Conservation (phyloP, 2,329 filamentous ascomycete species). For the Microcyclospora pomicola region DNA sequence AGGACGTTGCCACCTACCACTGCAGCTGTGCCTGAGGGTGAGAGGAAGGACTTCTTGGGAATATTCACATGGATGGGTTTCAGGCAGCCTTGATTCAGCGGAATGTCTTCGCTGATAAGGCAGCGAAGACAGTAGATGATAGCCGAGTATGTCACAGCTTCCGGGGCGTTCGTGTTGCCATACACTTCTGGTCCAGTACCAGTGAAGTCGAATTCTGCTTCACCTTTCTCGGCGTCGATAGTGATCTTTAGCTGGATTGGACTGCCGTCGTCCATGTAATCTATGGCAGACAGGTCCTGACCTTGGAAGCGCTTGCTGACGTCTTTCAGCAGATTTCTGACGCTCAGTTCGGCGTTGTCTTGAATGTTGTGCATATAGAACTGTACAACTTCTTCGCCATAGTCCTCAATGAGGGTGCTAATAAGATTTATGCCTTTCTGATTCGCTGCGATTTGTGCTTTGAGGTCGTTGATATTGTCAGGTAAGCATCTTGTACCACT, state of each 20-base stretch:
- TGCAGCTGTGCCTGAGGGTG: conserved; percentile 60
- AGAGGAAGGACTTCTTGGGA: conserved; percentile 58
- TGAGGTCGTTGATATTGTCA: conserved; percentile 76
- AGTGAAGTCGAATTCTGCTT: conserved; percentile 64
- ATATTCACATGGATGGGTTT: conserved; percentile 63
- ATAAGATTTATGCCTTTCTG: conserved; percentile 75
- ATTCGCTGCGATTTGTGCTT: conserved; percentile 77
- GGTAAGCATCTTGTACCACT: conserved; percentile 64
- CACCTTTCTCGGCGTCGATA: conserved; percentile 60
- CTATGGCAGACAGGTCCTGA: conserved; percentile 56
- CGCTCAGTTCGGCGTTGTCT: conserved; percentile 62
- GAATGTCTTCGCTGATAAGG: conserved; percentile 67
- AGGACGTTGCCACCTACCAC: conserved; percentile 76
- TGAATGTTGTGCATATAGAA: conserved; percentile 78
- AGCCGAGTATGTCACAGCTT: conserved; percentile 68
- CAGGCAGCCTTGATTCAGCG: conserved; percentile 74
- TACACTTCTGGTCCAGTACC: conserved; percentile 58
- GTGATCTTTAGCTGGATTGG: conserved; percentile 62
- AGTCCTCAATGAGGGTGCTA: conserved; percentile 59
- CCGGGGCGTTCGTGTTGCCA: conserved; percentile 65
- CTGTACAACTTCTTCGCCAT: conserved; percentile 61
- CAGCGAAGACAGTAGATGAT: conserved; percentile 78
- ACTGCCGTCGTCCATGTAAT: conserved; percentile 79
- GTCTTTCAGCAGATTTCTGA: conserved; percentile 57
- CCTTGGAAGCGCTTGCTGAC: conserved; percentile 57